A percentile compares a stretch with the other conserved stretches of the same genome.
phyloP scores from a whole-genome alignment of 805 yeast species.

The Saccharomyces paradoxus region DNA sequence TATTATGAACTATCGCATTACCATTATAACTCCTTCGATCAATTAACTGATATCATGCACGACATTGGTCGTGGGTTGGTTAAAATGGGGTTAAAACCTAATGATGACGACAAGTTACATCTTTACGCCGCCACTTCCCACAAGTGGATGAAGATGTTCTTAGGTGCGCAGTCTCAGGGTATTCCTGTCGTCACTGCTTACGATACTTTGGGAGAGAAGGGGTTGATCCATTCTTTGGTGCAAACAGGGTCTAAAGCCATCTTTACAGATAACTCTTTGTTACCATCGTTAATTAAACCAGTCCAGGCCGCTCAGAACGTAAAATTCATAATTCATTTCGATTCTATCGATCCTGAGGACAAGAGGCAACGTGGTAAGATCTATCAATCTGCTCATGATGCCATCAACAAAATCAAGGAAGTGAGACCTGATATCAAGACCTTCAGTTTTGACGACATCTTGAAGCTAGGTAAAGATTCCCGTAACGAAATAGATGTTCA shows the following conservation, averaged over 20 bases:
- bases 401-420: constrained; percentile 50
- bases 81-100: constrained; percentile 61
- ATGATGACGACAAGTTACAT: constrained; percentile 56
- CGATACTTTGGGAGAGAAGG: constrained; percentile 86
- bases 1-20: constrained; percentile 75
- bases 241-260: constrained; percentile 75
- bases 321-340: constrained; percentile 65
- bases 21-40: constrained; percentile 52
- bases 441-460: constrained; percentile 54
- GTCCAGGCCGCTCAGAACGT: constrained; percentile 53
- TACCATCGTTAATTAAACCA: constrained; percentile 62
- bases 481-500: constrained; percentile 34
- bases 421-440: constrained; percentile 73
- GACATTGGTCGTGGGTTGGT: constrained; percentile 68
- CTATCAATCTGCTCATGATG: constrained; percentile 48
- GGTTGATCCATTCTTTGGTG: constrained; percentile 74
- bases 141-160: constrained; percentile 82
- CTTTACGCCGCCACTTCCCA: constrained; percentile 83
- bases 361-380: constrained; percentile 54
- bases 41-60: constrained; percentile 43
- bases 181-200: constrained; percentile 93
- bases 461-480: constrained; percentile 52
- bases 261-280: constrained; percentile 74
- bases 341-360: constrained; percentile 51
- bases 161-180: constrained; percentile 69